Conservation (phyloP, 148 eudicot species). For the Cornus florida region DNA sequence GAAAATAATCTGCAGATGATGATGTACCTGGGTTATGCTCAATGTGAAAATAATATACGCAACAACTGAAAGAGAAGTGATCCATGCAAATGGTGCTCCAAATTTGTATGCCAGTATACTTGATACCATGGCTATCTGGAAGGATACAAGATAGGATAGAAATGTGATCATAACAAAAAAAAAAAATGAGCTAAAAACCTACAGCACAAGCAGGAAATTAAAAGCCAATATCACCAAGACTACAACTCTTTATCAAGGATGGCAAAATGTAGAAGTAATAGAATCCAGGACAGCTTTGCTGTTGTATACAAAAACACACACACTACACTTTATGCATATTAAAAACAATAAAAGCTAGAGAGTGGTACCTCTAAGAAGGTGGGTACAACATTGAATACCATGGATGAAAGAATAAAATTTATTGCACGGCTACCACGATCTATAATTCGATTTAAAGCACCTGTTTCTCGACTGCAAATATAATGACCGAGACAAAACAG, state of each 20-base stretch:
- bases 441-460: constrained; percentile 82
- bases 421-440: constrained; percentile 99
- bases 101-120: constrained; percentile 95
- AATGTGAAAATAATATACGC: constrained; percentile 82
- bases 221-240: constrained; percentile 2
- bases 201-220: neutral
- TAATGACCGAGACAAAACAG: constrained; percentile 22
- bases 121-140: constrained; percentile 93
- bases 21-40: constrained; percentile 77
- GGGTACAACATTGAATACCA: constrained; percentile 92
- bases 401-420: constrained; percentile 85
- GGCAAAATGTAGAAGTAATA: neutral
- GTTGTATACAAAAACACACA: neutral
- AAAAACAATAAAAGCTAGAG: constrained; percentile 12
- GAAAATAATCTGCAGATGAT: constrained; percentile 1
- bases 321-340: neutral
- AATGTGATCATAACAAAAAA: neutral
- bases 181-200: neutral
- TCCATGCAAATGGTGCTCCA: constrained; percentile 94
- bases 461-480: constrained; percentile 85
- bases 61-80: constrained; percentile 86
- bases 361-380: constrained; percentile 79
- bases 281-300: neutral
- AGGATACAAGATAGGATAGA: constrained; percentile 1
- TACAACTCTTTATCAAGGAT: neutral